Base-by-base conservation (phyloP, 306 rosid genomes). In the Vicia sativa region DNA sequence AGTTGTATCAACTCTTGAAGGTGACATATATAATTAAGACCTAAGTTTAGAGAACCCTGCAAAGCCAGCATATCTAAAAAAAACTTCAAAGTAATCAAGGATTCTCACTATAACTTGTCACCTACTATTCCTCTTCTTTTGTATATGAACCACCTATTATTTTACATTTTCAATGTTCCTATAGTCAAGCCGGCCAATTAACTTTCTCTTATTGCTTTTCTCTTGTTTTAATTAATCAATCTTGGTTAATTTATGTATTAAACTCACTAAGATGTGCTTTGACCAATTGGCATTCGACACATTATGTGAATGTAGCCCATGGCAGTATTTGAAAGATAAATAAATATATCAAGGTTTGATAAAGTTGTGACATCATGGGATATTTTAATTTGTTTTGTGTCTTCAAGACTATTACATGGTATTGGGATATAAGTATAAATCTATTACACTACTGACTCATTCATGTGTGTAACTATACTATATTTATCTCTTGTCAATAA, bases 121-220 rank as follows among this genome's bases (percentile, higher is more conserved):
- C 71, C 57, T 56, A 48, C 55, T 48, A 48, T 48, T 52, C 57
- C 57, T 52, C n/a, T n/a, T 31, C 12, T 11, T 42, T 31, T 70
- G 55, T 38, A 61, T 42, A 53, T 50, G 71, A 78, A 78, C 67
- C 79, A 53, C 75, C 82, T 79, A 78, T 75, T 75, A 35, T 19
- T 67, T 76, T 55, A 67, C 70, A 39, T 82, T 80, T 39, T 82
- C 63, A 65, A 65, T 45, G 28, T 1, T 62, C 62, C 65, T 65
- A 54, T 65, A 70, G 83, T 80, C 87, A 80, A 84, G 86, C 86
- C 80, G 67, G 61, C 78, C 75, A 71, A 76, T 72, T 49, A 46
- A 62, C 48, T 56, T 55, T 19, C 25, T 37, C 67, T 29, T 4
- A 53, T 11, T 37, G 14, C 49, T 26, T 35, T 35, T 10, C 43